These are phyloP conservation scores for Nemania diffusa DNA, from an alignment of 2,329 filamentous ascomycete genomes.

Conservation along the genomic window DNA sequence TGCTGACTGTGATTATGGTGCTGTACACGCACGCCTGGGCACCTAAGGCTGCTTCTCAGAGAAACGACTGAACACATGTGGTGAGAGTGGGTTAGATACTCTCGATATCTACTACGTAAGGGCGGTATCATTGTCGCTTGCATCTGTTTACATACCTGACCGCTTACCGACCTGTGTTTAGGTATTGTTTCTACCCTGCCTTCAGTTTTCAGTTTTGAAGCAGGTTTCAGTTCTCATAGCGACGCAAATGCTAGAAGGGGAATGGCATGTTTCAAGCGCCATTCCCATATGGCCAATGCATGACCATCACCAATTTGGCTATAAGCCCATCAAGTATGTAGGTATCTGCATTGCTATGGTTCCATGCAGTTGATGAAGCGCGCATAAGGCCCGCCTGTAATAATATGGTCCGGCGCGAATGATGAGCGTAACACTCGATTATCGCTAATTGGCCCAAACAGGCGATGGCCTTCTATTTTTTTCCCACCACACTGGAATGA, in stretches of 20 bases:
- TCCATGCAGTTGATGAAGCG: slow-evolving; percentile 32
- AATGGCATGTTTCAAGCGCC: slow-evolving; percentile 36
- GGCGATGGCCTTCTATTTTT: slow-evolving; percentile 7
- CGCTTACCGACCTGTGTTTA: slow-evolving; percentile 12
- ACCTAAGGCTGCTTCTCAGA: too few relatives aligned
- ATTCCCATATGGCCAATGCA: slow-evolving; percentile 18
- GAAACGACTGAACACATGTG: neutral
- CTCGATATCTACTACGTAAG: neutral
- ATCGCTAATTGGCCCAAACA: neutral
- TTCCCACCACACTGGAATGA: slow-evolving; percentile 25
- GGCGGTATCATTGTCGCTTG: neutral
- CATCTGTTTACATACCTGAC: neutral
- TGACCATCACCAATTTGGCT: slow-evolving; percentile 11
- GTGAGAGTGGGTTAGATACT: slow-evolving; percentile 16
- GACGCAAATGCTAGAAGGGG: slow-evolving; percentile 26
- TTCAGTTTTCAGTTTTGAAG: slow-evolving; percentile 34
- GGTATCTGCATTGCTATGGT: slow-evolving; percentile 17
- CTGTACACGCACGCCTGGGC: neutral
- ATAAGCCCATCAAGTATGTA: neutral
- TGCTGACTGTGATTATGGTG: slow-evolving; percentile 3
- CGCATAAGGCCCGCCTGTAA: slow-evolving; percentile 23
- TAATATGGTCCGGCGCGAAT: slow-evolving; percentile 9
- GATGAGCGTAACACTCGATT: slow-evolving; percentile 2
- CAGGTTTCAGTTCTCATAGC: slow-evolving; percentile 30
- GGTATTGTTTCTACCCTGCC: slow-evolving; percentile 24